Conservation (phyloP, 371 early-diverging fungal genomes). For the Umbelopsis sp. region DNA sequence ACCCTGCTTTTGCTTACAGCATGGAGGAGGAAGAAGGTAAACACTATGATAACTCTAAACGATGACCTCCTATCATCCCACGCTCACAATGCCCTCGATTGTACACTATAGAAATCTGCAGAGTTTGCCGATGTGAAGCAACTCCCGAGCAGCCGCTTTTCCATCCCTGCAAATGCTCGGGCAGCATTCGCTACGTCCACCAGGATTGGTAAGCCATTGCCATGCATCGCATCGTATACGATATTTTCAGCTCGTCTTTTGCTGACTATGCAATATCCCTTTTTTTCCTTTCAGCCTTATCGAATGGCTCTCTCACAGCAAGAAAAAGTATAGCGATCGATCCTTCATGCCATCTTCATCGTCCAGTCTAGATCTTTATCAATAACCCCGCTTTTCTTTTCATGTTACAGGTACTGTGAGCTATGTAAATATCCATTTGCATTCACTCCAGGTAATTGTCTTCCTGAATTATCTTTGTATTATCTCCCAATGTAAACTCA, state of each 20-base stretch:
- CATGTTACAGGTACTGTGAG: conserved; percentile 75
- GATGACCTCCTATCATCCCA: neutral
- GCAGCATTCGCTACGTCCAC: conserved; percentile 90
- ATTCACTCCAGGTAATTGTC: conserved; percentile 78
- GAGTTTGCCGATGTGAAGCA: conserved; percentile 87
- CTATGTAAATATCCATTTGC: conserved; percentile 85
- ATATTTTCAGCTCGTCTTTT: neutral
- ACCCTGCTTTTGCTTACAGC: conserved; percentile 16
- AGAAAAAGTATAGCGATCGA: conserved; percentile 64
- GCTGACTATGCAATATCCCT: neutral
- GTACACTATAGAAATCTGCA: conserved; percentile 69
- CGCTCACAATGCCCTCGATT: neutral
- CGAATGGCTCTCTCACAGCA: conserved; percentile 88
- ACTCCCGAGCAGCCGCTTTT: conserved; percentile 83
- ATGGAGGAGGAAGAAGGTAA: conserved; percentile 33
- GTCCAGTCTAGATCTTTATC: neutral
- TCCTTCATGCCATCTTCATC: neutral
- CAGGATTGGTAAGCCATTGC: conserved; percentile 73
- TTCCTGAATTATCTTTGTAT: conserved; percentile 25
- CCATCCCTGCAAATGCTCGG: conserved; percentile 94
- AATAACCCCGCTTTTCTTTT: neutral
- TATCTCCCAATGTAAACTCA: conserved; percentile 76
- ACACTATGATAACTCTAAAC: neutral
- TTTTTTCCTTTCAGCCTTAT: conserved; percentile 59
- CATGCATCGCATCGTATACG: neutral